phyloP scores from a whole-genome alignment of 768 basidiomycete genomes.

The Boletus subparvulus region DNA sequence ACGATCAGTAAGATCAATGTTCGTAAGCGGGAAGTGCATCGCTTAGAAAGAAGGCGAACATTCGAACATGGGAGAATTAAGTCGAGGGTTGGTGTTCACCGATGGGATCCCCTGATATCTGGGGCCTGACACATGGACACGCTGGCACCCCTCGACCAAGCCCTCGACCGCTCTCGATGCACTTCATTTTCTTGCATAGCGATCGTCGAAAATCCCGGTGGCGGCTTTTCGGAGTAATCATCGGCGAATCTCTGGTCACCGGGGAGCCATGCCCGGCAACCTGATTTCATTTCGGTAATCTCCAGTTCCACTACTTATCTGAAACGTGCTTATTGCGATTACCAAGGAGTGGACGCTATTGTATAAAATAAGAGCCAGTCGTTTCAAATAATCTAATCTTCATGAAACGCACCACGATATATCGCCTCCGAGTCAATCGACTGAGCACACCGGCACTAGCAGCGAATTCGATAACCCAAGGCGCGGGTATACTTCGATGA shows the following conservation, averaged over 20 bases:
- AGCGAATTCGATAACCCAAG: not conserved
- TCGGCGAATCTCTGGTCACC: constrained; percentile 10
- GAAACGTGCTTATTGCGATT: not conserved
- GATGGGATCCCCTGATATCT: not conserved
- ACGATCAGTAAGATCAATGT: constrained; percentile 4
- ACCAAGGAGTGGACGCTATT: constrained; percentile 2
- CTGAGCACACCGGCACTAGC: not conserved
- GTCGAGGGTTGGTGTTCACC: not conserved
- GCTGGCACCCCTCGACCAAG: not conserved
- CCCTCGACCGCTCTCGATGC: not conserved
- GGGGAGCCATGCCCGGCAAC: constrained; percentile 7
- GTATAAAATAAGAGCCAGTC: constrained; percentile 1
- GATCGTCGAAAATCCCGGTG: constrained; percentile 12
- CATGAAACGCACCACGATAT: constrained; percentile 6
- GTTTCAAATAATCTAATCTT: not conserved
- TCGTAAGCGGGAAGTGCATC: constrained; percentile 7
- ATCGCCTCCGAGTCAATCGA: not conserved
- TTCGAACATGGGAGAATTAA: not conserved
- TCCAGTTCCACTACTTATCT: constrained; percentile 11
- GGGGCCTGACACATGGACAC: too few species aligned
- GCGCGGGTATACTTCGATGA: not conserved
- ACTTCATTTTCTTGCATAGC: constrained; percentile 6
- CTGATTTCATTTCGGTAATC: constrained; percentile 30
- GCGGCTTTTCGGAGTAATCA: not conserved
- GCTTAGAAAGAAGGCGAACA: constrained; percentile 1